Conservation (phyloP, 768 basidiomycete species). For the Tylopilus vinaceipallidus region DNA sequence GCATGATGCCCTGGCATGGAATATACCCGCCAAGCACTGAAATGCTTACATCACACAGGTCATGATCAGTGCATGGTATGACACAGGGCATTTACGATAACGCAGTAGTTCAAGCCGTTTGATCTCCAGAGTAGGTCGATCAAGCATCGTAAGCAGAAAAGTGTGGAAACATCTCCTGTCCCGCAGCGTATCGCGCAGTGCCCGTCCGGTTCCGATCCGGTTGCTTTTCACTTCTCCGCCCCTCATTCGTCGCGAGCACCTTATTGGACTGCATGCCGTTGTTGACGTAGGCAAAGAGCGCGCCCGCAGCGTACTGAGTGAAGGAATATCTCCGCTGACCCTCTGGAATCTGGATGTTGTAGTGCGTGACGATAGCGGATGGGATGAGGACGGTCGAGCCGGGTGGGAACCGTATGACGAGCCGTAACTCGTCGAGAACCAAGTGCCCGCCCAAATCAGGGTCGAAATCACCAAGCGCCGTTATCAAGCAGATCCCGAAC, state of each 20-base stretch:
- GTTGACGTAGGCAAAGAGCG: slow-evolving; percentile 4
- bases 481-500: slow-evolving; percentile 2
- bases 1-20: too few relatives aligned
- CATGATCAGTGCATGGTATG: too few relatives aligned
- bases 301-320: slow-evolving; percentile 2
- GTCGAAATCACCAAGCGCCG: neutral
- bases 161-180: too few relatives aligned
- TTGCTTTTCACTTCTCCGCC: neutral
- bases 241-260: too few relatives aligned
- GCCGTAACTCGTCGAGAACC: neutral
- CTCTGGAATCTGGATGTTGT: neutral
- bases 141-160: too few relatives aligned
- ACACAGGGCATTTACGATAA: too few relatives aligned
- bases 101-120: too few relatives aligned
- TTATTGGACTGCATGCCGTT: slow-evolving; percentile 4
- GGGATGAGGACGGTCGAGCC: neutral
- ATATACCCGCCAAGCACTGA: too few relatives aligned
- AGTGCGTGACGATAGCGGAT: neutral
- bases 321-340: slow-evolving; percentile 1
- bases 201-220: too few relatives aligned
- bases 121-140: too few relatives aligned
- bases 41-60: too few relatives aligned
- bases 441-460: neutral
- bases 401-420: neutral
- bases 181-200: too few relatives aligned